Base-by-base conservation (phyloP, 306 rosid species). In the Quercus gilva region DNA sequence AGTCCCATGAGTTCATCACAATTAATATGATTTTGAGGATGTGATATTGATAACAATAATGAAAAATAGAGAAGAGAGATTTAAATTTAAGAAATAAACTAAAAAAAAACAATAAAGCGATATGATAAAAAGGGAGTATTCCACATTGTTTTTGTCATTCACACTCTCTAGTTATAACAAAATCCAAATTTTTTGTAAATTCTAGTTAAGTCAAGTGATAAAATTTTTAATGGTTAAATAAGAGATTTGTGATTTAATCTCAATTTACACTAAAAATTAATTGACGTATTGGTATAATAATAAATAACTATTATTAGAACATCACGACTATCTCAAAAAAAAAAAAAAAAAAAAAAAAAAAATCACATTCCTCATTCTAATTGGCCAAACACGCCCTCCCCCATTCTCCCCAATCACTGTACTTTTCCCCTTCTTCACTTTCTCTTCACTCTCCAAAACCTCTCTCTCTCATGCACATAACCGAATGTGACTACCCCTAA, bases 201-300 rank as follows among this genome's bases (percentile, higher is more conserved):
- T 41, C 0, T 0, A 41, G 0, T 41, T 8, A 41, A 0, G 0
- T 41, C 0, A 41, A 41, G 0, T 8, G 2, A 0, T 2, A 41
- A 41, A 41, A 0, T 41, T 0, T 41, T 0, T 8, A 0, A 41
- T 8, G 0, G 3, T 41, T 41, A 0, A 2, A 41, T 41, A 41
- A 41, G 0, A 41, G 3, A 41, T 8, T 0, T 41, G 0, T 8
- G 0, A 41, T 41, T 41, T 0, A 41, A 41, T 8, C 0, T 0
- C 0, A 0, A 0, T 0, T 6, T 35, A 35, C 0, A 0, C 12
- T 8, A 41, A 41, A 41, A 0, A 41, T 0, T 0, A 0, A 41
- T 41, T 41, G 0, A 0, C 8, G 0, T 41, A 0, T 2, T 41
- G 0, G 0, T 41, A 0, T 41, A 0, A 41, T 8, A 0, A 37